These are phyloP conservation scores for Nowakowskiella sp. DNA, from an alignment of 192 early-diverging fungal genomes.

Conservation along the genomic window DNA sequence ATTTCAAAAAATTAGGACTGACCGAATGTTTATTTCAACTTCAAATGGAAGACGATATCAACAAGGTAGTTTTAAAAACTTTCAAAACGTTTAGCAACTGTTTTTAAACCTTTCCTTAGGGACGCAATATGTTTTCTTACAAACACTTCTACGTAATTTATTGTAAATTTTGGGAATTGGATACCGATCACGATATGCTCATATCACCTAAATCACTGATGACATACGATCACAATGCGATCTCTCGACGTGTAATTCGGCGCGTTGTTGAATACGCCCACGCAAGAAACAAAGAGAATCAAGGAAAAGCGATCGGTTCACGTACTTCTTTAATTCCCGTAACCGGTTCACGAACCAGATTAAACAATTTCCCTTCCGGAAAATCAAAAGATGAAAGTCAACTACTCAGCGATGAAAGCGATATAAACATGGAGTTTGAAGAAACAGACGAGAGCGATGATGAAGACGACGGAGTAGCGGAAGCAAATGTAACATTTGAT, in stretches of 20 bases:
- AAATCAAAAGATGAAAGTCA: no score
- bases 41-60: conserved; percentile 66
- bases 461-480: conserved; percentile 10
- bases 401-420: no score
- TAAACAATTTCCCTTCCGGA: no score
- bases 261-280: conserved; percentile 77
- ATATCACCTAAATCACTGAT: conserved; percentile 61
- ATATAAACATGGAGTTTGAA: conserved; percentile 1
- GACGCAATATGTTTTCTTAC: conserved; percentile 85
- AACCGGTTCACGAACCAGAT: no score
- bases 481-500: conserved; percentile 19
- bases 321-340: no score
- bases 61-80: conserved; percentile 34
- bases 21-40: conserved; percentile 52
- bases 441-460: conserved; percentile 8
- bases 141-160: conserved; percentile 98
- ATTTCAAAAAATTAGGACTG: conserved; percentile 65
- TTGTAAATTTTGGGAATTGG: conserved; percentile 94
- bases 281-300: no score
- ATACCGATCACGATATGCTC: conserved; percentile 78
- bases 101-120: conserved; percentile 30
- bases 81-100: conserved; percentile 1
- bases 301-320: no score
- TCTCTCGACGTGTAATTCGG: conserved; percentile 60
- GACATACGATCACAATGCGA: conserved; percentile 61